A percentile compares a stretch with the other conserved stretches of the same genome.
Conservation (phyloP, 1,284 basidiomycete genomes). For the Ganoderma lucidum region DNA sequence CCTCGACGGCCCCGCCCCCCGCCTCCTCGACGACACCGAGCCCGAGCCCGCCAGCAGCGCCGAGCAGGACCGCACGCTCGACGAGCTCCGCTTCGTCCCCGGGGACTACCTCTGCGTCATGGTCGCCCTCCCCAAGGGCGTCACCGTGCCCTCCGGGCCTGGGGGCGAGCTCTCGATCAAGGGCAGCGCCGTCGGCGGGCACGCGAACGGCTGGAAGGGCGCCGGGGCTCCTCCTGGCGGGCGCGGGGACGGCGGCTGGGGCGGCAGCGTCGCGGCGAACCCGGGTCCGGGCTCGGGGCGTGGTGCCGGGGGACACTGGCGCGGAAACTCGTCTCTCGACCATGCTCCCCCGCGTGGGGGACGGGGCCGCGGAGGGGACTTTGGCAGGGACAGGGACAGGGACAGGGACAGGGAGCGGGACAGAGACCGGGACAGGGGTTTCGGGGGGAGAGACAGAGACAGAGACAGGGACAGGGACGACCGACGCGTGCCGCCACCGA, state of each 20-base stretch:
- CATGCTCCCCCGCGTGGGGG: slow-evolving; percentile 49
- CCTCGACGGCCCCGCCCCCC: slow-evolving; percentile 59
- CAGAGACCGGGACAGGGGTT: slow-evolving; percentile 32
- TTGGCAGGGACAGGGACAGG: slow-evolving; percentile 36
- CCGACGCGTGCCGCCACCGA: slow-evolving; percentile 43
- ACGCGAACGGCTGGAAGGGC: slow-evolving; percentile 48
- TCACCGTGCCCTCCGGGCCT: slow-evolving; percentile 53
- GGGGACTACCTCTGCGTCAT: slow-evolving; percentile 80
- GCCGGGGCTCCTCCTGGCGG: slow-evolving; percentile 33
- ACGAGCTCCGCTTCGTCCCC: slow-evolving; percentile 78
- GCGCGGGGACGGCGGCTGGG: slow-evolving; percentile 58
- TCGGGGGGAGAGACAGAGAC: slow-evolving; percentile 35
- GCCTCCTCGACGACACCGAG: slow-evolving; percentile 63
- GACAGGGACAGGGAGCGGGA: slow-evolving; percentile 11
- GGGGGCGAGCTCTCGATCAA: slow-evolving; percentile 54
- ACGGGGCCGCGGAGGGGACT: slow-evolving; percentile 51
- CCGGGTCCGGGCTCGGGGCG: slow-evolving; percentile 42
- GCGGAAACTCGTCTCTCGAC: slow-evolving; percentile 63
- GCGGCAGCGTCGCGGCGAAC: slow-evolving; percentile 44
- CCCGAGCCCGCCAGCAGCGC: slow-evolving; percentile 43
- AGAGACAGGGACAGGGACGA: slow-evolving; percentile 39
- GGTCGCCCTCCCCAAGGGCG: slow-evolving; percentile 74
- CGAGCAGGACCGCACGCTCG: slow-evolving; percentile 67
- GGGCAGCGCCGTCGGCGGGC: slow-evolving; percentile 48
- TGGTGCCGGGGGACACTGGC: slow-evolving; percentile 70